These are phyloP conservation scores for Backusella mclennaniae DNA, from an alignment of 192 early-diverging fungal species.

Conservation along the genomic window DNA sequence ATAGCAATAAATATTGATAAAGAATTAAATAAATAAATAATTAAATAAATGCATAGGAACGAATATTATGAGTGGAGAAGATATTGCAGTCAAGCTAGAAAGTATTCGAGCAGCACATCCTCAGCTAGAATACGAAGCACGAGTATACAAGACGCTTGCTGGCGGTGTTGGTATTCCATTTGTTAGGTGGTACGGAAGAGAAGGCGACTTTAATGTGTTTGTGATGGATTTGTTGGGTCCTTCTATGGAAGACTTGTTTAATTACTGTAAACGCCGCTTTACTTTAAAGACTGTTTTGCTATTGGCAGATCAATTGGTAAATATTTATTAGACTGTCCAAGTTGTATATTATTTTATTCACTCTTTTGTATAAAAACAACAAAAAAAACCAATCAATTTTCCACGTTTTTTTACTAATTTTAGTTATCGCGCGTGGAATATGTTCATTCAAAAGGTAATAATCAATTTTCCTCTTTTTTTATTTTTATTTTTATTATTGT, in stretches of 20 bases:
- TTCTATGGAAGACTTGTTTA: conserved; percentile 87
- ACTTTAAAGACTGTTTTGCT: conserved; percentile 84
- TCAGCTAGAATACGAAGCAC: conserved; percentile 96
- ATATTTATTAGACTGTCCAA: conserved; percentile 3
- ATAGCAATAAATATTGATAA: neutral
- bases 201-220: conserved; percentile 82
- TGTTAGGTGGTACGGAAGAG: conserved; percentile 82
- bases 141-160: conserved; percentile 92
- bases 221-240: conserved; percentile 89
- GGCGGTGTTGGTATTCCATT: conserved; percentile 92
- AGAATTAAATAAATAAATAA: too few relatives aligned
- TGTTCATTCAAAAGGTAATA: conserved; percentile 65
- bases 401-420: conserved; percentile 16
- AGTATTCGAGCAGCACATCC: conserved; percentile 92
- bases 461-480: neutral
- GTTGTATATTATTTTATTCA: neutral
- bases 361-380: neutral
- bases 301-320: conserved; percentile 84
- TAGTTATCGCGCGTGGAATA: conserved; percentile 68
- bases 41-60: conserved; percentile 50
- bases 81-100: conserved; percentile 97
- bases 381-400: neutral
- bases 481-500: neutral
- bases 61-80: conserved; percentile 88
- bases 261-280: conserved; percentile 90